phyloP scores from a whole-genome alignment of 352 stramenopile genomes.

The Phytophthora nicotianae region DNA sequence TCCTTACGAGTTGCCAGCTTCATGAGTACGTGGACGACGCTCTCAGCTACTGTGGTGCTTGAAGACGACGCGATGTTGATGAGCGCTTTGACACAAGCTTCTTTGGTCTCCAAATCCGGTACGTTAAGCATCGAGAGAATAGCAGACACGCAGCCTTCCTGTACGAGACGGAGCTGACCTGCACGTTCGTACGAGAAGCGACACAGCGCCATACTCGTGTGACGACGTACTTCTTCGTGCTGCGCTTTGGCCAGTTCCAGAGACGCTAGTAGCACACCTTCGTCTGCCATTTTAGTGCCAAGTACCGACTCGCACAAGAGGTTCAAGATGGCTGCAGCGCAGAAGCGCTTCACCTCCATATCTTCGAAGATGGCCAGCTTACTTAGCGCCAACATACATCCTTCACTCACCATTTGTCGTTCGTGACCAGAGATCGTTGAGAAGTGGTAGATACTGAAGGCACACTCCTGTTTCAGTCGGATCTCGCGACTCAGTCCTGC shows the following conservation, averaged over 20 bases:
- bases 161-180: constrained; percentile 72
- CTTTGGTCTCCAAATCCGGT: constrained; percentile 78
- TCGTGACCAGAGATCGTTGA: constrained; percentile 71
- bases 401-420: constrained; percentile 76
- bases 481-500: constrained; percentile 54
- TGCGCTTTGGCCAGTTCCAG: constrained; percentile 82
- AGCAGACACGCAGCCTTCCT: constrained; percentile 82
- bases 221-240: constrained; percentile 79
- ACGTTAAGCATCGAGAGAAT: constrained; percentile 88
- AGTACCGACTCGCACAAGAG: constrained; percentile 61
- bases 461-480: constrained; percentile 79
- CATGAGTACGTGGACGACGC: constrained; percentile 77
- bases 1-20: constrained; percentile 81
- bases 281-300: constrained; percentile 65
- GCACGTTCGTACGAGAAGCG: constrained; percentile 82
- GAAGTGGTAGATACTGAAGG: constrained; percentile 86
- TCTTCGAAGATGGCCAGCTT: constrained; percentile 82
- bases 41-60: constrained; percentile 64
- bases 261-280: constrained; percentile 71
- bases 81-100: constrained; percentile 84
- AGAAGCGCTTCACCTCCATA: constrained; percentile 83
- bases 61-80: constrained; percentile 85
- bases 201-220: constrained; percentile 84
- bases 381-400: constrained; percentile 73
- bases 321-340: constrained; percentile 82